phyloP scores from a whole-genome alignment of 1,284 basidiomycete genomes.

The Erythrobasidium hasegawianum region DNA sequence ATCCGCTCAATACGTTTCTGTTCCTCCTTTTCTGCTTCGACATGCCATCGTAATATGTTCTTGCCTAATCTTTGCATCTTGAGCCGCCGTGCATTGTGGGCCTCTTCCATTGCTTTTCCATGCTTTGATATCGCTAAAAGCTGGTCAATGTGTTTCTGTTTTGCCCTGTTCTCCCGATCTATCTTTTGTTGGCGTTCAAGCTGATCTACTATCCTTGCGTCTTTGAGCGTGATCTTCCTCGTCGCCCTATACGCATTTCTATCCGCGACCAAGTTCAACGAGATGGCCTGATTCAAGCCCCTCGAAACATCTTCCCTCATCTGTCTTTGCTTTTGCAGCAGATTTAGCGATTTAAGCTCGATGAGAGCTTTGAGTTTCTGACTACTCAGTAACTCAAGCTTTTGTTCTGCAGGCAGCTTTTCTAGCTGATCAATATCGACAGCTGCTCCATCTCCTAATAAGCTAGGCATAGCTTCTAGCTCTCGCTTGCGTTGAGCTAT shows the following conservation, averaged over 20 bases:
- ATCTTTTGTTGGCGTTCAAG: constrained; percentile 86
- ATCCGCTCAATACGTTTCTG: constrained; percentile 79
- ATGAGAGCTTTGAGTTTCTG: constrained; percentile 81
- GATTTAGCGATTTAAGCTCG: constrained; percentile 86
- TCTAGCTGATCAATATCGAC: constrained; percentile 56
- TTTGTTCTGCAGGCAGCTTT: constrained; percentile 55
- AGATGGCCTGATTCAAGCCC: constrained; percentile 81
- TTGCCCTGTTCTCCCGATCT: constrained; percentile 88
- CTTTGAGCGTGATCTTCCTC: constrained; percentile 84
- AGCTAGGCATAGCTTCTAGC: constrained; percentile 76
- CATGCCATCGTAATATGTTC: constrained; percentile 51
- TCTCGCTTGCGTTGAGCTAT: constrained; percentile 85
- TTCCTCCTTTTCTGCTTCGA: constrained; percentile 53
- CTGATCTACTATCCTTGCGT: constrained; percentile 84
- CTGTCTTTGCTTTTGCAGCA: constrained; percentile 83
- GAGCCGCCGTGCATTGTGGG: constrained; percentile 52
- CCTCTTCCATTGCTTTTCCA: constrained; percentile 67
- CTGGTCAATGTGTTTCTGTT: constrained; percentile 95
- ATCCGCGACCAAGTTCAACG: constrained; percentile 72
- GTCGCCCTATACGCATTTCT: constrained; percentile 84
- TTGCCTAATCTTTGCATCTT: constrained; percentile 50
- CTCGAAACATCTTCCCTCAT: constrained; percentile 82
- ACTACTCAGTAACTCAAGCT: constrained; percentile 47
- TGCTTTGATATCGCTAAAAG: constrained; percentile 83
- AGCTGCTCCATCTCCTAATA: constrained; percentile 66